Evolutionary conservation across 345 rosid species (phyloP), one percentile per base, ranked within the genome.

Genomic region (Citrus inodora): DNA sequence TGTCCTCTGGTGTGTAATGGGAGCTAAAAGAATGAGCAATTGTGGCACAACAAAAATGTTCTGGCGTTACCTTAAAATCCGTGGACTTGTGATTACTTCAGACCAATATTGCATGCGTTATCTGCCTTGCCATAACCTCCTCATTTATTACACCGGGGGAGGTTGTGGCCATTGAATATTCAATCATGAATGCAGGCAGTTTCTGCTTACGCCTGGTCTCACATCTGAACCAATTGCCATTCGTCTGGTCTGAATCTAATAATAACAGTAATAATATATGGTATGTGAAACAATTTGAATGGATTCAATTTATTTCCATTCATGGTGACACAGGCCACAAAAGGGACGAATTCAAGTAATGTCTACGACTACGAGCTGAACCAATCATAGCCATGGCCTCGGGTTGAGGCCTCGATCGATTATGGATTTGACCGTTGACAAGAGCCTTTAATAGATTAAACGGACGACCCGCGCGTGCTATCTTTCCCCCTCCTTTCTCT

Each of bases 341-440:
- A 40, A 9, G 48, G 11, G 48, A 40, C 48, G 48, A 40, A 40
- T 0, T 40, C 9, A 40, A 38, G 42, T 38, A 9, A 2, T 0
- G 3, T 40, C 48, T 40, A 40, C 48, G 48, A 40, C 48, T 40
- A 10, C 14, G 0, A 40, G 48, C 48, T 40, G 48, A 40, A 40
- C 14, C 4, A 9, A 2, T 2, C 48, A 40, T 9, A 9, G 3
- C 46, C 11, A 2, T 40, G 42, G 70, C 38, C 48, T 17, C n/a
- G 27, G 25, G 27, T 83, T 40, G 42, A 38, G 42, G 42, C 42
- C 42, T 38, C 42, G 10, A 40, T 40, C 13, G 46, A 40, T 40
- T 40, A 2, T 73, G 35, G 37, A 67, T 75, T 70, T 60, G n/a
- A 33, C 19, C 65, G 72, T 67, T 81, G 77, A 60, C 69, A 27